Conservation (phyloP, 1,284 basidiomycete species). For the Rhodofomes roseus region DNA sequence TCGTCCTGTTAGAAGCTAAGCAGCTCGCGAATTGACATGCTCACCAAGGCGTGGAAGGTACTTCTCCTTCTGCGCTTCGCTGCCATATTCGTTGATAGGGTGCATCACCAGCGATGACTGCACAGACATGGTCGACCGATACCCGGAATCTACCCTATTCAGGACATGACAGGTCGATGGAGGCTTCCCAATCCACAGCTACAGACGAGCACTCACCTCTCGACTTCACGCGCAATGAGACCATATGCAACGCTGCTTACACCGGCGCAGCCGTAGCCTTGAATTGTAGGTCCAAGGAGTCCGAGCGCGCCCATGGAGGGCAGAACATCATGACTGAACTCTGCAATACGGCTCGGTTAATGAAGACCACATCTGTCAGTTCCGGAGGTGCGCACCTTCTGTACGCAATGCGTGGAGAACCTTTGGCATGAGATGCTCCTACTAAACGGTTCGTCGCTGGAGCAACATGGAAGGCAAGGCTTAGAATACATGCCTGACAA, state of each 20-base stretch:
- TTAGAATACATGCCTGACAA: constrained; percentile 58
- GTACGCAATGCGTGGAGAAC: constrained; percentile 86
- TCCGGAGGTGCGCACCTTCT: constrained; percentile 58
- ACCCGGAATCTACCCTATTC: constrained; percentile 88
- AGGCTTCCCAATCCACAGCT: neutral
- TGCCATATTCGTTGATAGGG: constrained; percentile 92
- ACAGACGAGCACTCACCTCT: constrained; percentile 63
- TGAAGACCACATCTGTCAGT: too few relatives aligned
- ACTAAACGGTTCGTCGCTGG: constrained; percentile 7
- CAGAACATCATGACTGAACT: constrained; percentile 77
- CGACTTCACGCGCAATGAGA: constrained; percentile 90
- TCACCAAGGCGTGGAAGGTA: constrained; percentile 82
- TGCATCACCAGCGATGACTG: constrained; percentile 99
- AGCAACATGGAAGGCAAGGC: neutral
- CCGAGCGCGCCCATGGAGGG: constrained; percentile 94
- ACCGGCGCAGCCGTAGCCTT: constrained; percentile 96
- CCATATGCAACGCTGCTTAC: constrained; percentile 91
- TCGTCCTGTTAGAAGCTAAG: neutral
- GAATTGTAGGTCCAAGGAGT: constrained; percentile 86
- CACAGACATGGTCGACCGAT: constrained; percentile 93
- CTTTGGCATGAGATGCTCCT: constrained; percentile 83
- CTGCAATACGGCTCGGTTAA: constrained; percentile 35
- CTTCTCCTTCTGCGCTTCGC: constrained; percentile 87
- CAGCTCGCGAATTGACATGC: constrained; percentile 11
- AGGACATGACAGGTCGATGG: neutral